These are phyloP conservation scores for Cladosporium sp. DNA, from an alignment of 2,329 filamentous ascomycete genomes.

Conservation along the genomic window DNA sequence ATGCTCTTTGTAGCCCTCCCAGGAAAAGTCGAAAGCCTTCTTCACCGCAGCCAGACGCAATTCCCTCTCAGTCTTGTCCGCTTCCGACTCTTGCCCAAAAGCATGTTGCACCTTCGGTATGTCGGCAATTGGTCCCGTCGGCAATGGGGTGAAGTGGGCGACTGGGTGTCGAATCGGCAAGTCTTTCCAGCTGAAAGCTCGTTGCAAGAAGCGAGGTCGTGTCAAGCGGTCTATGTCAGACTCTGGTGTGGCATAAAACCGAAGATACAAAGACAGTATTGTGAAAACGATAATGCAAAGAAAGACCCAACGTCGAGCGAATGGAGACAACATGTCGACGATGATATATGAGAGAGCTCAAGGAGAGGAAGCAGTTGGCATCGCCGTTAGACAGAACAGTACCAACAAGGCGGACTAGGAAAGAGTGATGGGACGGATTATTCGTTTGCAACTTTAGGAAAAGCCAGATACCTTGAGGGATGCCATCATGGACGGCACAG, in stretches of 20 bases:
- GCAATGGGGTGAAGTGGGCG: conserved; percentile 67
- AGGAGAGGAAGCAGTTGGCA: background rate
- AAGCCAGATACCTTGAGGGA: background rate
- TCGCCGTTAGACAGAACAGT: background rate
- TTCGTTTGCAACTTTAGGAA: background rate
- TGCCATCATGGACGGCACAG: conserved; percentile 12
- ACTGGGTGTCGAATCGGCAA: conserved; percentile 59
- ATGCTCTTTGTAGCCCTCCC: conserved; percentile 73
- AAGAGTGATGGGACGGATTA: background rate
- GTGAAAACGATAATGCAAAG: conserved; percentile 20
- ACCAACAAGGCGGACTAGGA: no score
- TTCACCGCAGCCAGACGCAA: conserved; percentile 64
- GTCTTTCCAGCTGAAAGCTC: conserved; percentile 30
- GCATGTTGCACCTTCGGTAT: conserved; percentile 73
- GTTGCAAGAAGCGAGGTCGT: conserved; percentile 24
- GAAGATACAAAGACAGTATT: conserved; percentile 20
- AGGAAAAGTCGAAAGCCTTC: conserved; percentile 70
- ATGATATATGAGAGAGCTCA: background rate
- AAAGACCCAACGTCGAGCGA: conserved; percentile 25
- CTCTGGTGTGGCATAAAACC: background rate
- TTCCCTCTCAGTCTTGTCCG: conserved; percentile 58
- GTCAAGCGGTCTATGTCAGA: conserved; percentile 19
- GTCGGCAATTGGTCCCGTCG: conserved; percentile 61
- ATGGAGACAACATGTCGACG: conserved; percentile 22
- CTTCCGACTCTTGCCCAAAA: conserved; percentile 61